Conservation (phyloP, 2,329 filamentous ascomycete species). For the Colletotrichum australisinense region DNA sequence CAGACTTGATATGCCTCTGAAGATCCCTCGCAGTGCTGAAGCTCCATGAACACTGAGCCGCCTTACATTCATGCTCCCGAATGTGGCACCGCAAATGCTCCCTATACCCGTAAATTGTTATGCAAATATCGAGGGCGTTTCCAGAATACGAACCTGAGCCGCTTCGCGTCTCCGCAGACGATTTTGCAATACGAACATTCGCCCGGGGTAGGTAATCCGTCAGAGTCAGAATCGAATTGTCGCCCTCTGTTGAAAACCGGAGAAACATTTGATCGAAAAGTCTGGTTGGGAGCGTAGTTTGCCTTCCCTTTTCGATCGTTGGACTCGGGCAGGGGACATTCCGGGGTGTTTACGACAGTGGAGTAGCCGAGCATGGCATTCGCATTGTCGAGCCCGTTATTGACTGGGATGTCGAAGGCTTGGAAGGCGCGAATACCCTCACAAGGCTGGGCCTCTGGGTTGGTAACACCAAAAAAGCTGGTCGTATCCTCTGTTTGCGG, state of each 20-base stretch:
- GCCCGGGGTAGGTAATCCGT: background rate
- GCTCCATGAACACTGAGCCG: background rate
- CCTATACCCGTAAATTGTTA: background rate
- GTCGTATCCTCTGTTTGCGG: no score
- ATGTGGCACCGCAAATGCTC: slow-evolving; percentile 5
- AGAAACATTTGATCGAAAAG: no score
- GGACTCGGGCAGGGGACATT: no score
- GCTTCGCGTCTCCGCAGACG: background rate
- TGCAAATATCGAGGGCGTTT: background rate
- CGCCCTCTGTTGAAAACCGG: background rate
- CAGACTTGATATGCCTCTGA: background rate
- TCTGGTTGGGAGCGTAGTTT: no score
- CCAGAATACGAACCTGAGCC: background rate
- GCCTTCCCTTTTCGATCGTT: no score
- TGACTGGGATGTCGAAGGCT: no score
- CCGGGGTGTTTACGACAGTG: no score
- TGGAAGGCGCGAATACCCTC: no score
- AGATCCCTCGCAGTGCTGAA: slow-evolving; percentile 2
- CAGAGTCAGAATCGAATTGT: background rate
- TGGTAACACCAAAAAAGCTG: no score
- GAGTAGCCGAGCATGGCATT: no score
- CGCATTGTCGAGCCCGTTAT: no score
- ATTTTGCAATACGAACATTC: background rate
- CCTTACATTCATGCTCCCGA: background rate
- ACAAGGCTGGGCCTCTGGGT: no score